Percentiles rank a stretch among this genome's conserved stretches.
phyloP scores from a whole-genome alignment of 208 protist genomes.

The Naegleria lovaniensis region DNA sequence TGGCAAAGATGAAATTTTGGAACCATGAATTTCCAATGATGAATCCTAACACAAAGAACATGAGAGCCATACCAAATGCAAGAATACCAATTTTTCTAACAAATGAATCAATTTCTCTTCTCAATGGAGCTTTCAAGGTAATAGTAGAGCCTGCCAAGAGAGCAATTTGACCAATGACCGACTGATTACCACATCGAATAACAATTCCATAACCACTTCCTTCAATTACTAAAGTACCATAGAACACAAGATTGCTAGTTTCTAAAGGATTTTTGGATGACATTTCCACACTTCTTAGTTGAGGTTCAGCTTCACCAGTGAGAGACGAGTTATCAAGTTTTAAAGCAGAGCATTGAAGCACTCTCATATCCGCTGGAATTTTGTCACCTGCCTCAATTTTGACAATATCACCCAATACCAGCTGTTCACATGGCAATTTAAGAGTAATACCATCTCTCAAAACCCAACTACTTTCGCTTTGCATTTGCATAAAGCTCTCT shows the following conservation, averaged over 20 bases:
- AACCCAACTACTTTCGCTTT: slow-evolving; percentile 27
- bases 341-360: slow-evolving; percentile 49
- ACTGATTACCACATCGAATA: slow-evolving; percentile 63
- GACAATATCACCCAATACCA: slow-evolving; percentile 67
- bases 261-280: slow-evolving; percentile 46
- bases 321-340: slow-evolving; percentile 63
- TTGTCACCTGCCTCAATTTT: slow-evolving; percentile 58
- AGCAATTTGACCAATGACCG: slow-evolving; percentile 68
- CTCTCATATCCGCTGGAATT: slow-evolving; percentile 62
- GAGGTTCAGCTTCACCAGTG: slow-evolving; percentile 62
- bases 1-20: slow-evolving; percentile 43
- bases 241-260: slow-evolving; percentile 63
- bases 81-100: slow-evolving; percentile 40
- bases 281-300: slow-evolving; percentile 35
- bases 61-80: slow-evolving; percentile 36
- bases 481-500: slow-evolving; percentile 46
- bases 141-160: slow-evolving; percentile 35
- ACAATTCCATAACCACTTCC: slow-evolving; percentile 60
- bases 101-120: slow-evolving; percentile 59
- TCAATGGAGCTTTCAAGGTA: slow-evolving; percentile 41
- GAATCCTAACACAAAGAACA: slow-evolving; percentile 39
- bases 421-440: slow-evolving; percentile 24
- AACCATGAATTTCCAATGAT: slow-evolving; percentile 37
- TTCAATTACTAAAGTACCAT: slow-evolving; percentile 48
- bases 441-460: slow-evolving; percentile 32